A percentile compares a stretch with the other conserved stretches of the same genome.
These are phyloP conservation scores for Pseudozyma tsukubaensis DNA, from an alignment of 1,284 basidiomycete species.

Conservation along the genomic window DNA sequence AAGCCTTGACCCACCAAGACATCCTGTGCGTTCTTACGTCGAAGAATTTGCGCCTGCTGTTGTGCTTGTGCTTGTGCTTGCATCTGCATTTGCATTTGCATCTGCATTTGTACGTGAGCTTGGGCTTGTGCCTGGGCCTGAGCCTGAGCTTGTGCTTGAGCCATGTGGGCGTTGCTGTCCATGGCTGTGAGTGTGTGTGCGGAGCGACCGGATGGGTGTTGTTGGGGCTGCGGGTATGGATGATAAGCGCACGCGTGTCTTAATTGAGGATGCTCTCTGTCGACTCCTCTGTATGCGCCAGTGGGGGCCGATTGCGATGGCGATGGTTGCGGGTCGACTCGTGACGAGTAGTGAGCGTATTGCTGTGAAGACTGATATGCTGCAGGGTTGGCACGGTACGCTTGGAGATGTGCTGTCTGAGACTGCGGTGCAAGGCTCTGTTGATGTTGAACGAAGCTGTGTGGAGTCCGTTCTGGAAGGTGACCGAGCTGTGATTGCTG, in stretches of 20 bases:
- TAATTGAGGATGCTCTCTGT: slow-evolving; percentile 25
- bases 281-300: neutral
- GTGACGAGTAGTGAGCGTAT: neutral
- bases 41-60: slow-evolving; percentile 40
- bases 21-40: slow-evolving; percentile 56
- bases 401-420: neutral
- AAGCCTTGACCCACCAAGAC: slow-evolving; percentile 59
- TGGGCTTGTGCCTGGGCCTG: slow-evolving; percentile 61
- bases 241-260: slow-evolving; percentile 28
- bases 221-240: slow-evolving; percentile 14
- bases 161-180: slow-evolving; percentile 41
- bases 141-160: slow-evolving; percentile 47
- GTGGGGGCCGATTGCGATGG: neutral
- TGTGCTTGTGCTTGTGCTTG: slow-evolving; percentile 61
- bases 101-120: slow-evolving; percentile 30
- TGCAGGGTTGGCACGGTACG: slow-evolving; percentile 6
- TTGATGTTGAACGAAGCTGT: neutral
- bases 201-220: slow-evolving; percentile 7
- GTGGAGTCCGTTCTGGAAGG: slow-evolving; percentile 1
- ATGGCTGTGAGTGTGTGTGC: slow-evolving; percentile 16
- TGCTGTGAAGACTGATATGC: slow-evolving; percentile 3
- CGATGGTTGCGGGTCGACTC: neutral
- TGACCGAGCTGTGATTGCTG: slow-evolving; percentile 8
- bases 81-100: slow-evolving; percentile 45
- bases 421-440: neutral